Evolutionary conservation across 345 rosid genomes (phyloP).

Genomic region (Acer saccharum): DNA sequence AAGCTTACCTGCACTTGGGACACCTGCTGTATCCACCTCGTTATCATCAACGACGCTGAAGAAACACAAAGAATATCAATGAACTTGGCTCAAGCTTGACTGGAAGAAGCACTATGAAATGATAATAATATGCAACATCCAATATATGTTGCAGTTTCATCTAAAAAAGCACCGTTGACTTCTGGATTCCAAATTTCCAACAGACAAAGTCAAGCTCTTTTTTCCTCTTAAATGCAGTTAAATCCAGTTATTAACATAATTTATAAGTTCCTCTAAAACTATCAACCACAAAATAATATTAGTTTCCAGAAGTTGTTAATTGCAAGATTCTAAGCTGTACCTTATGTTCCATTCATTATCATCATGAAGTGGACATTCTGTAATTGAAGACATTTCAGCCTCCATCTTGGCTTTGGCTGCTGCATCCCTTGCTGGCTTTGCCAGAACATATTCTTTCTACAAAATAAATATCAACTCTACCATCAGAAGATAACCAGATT

Average conservation of each 20-base stretch:
- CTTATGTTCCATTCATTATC: constrained; percentile 98
- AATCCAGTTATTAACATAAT: constrained; percentile 1
- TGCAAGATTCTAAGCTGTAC: constrained; percentile 31
- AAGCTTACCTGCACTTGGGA: constrained; percentile 61
- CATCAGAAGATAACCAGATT: constrained; percentile 18
- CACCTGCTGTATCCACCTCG: constrained; percentile 39
- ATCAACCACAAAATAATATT: constrained; percentile 2
- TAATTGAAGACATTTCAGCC: constrained; percentile 48
- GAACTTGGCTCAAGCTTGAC: constrained; percentile 1
- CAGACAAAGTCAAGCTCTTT: constrained; percentile 2
- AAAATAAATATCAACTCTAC: constrained; percentile 19
- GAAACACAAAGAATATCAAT: constrained; percentile 4
- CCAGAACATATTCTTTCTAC: constrained; percentile 78
- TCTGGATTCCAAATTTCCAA: background rate
- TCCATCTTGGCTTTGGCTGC: constrained; percentile 88
- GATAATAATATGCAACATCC: background rate
- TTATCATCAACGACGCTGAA: constrained; percentile 70
- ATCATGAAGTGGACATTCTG: constrained; percentile 66
- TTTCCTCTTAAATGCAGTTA: constrained; percentile 3
- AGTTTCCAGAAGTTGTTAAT: background rate
- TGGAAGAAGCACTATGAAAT: background rate
- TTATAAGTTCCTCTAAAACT: background rate
- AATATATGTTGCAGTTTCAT: background rate
- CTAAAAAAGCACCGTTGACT: background rate
- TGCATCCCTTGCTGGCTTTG: constrained; percentile 86